A percentile compares a stretch with the other conserved stretches of the same genome.
Evolutionary conservation across 2,329 filamentous ascomycete genomes (phyloP).

Genomic region (Chrysoporthe cubensis): DNA sequence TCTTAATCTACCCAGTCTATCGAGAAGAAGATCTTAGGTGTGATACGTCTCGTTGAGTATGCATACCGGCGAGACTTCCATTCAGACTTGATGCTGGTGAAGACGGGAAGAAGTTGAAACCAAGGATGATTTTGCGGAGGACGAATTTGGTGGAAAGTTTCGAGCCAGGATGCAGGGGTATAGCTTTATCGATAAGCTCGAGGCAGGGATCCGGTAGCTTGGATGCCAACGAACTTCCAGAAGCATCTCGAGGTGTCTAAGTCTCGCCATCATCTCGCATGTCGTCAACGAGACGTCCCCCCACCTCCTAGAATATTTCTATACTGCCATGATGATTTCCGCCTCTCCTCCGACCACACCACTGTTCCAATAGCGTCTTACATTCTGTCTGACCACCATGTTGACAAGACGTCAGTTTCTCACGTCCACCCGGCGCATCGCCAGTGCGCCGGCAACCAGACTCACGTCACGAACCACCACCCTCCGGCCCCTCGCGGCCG

Average conservation of each 20-base stretch:
- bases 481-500: slow-evolving; percentile 23
- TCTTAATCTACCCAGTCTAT: too few species aligned
- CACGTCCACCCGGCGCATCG: slow-evolving; percentile 40
- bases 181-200: slow-evolving; percentile 23
- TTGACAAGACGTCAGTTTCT: slow-evolving; percentile 45
- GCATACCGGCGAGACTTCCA: background rate
- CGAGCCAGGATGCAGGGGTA: slow-evolving; percentile 13
- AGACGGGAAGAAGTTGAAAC: slow-evolving; percentile 9
- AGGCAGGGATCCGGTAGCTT: slow-evolving; percentile 5
- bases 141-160: slow-evolving; percentile 5
- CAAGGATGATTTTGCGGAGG: slow-evolving; percentile 20
- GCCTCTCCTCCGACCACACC: background rate
- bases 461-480: slow-evolving; percentile 32
- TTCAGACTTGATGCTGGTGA: background rate
- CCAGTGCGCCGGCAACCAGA: slow-evolving; percentile 34
- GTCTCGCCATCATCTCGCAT: slow-evolving; percentile 21
- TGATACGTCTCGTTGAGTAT: too few species aligned
- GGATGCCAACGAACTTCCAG: slow-evolving; percentile 7
- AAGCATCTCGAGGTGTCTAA: slow-evolving; percentile 24
- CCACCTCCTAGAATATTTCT: background rate
- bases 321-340: background rate
- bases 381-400: slow-evolving; percentile 37
- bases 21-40: too few species aligned
- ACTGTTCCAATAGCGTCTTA: background rate
- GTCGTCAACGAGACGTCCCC: slow-evolving; percentile 1